Conservation (phyloP, 345 rosid genomes). For the Turritis glabra region DNA sequence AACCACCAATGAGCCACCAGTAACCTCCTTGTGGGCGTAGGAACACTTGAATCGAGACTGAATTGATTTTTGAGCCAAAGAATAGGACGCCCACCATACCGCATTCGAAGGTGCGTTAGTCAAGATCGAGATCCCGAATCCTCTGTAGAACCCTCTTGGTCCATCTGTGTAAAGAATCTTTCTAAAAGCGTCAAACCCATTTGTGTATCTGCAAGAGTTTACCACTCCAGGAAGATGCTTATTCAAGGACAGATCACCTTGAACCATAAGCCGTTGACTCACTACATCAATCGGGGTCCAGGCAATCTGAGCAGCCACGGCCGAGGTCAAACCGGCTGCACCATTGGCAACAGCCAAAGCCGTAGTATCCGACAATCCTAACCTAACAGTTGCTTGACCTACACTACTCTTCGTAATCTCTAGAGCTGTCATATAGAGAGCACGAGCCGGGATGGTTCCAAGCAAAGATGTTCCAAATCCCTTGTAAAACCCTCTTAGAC, state of each 20-base stretch:
- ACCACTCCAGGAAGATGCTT: constrained; percentile 38
- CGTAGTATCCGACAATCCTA: constrained; percentile 72
- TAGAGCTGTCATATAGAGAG: constrained; percentile 86
- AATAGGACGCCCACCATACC: constrained; percentile 89
- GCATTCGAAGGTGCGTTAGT: constrained; percentile 91
- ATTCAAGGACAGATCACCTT: constrained; percentile 45
- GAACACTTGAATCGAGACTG: constrained; percentile 59
- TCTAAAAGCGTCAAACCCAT: constrained; percentile 75
- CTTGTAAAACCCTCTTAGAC: constrained; percentile 74
- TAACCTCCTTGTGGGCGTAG: constrained; percentile 36
- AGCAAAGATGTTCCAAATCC: constrained; percentile 88
- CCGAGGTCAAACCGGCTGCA: constrained; percentile 83
- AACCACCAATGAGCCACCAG: constrained; percentile 48
- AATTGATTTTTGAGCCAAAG: constrained; percentile 59
- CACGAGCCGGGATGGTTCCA: constrained; percentile 94
- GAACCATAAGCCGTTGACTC: constrained; percentile 95
- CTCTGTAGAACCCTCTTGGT: constrained; percentile 75
- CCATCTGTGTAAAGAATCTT: constrained; percentile 68
- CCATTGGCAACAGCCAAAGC: constrained; percentile 75
- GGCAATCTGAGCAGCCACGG: constrained; percentile 85
- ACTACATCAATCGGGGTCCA: constrained; percentile 95
- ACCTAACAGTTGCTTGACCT: constrained; percentile 63
- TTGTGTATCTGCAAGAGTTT: constrained; percentile 48
- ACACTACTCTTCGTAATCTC: constrained; percentile 87
- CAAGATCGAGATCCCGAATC: constrained; percentile 80